Base-by-base conservation (phyloP, 2,329 filamentous ascomycete species). In the Davidsoniella neocaledoniae region DNA sequence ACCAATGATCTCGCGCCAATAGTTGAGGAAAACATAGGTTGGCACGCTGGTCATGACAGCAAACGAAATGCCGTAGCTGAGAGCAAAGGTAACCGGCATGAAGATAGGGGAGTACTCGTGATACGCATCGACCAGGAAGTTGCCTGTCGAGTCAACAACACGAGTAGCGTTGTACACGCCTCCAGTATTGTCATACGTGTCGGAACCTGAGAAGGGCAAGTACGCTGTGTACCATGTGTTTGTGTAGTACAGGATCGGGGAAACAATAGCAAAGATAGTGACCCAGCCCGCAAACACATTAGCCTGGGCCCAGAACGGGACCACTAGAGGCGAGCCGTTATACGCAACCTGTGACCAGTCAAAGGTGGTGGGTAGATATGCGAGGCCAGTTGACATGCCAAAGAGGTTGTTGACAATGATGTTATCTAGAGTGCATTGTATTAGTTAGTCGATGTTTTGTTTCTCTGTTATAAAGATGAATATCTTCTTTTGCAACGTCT, bases 161-260 rank as follows among this genome's bases (percentile, higher is more conserved):
- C 67, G 68, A 3, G 67, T 67, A 3, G 79, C 75, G 53, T 81
- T 71, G 63, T 83, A 83, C 10, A 64, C 55, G 1, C 63, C 58
- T 21, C 76, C 79, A 0, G 68, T 78, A 57, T 82, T 83, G 63
- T 82, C 79, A 67, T 73, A 77, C 54, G 68, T 74, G 43, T 58
- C 60, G 25, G 70, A 73, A 55, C 71, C 68, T 45, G 66, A 72
- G 19, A 83, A 70, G 1, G 78, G 77, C 49, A 83, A 64, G 58
- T 79, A 79, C 51, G 74, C 71, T 19, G 76, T 59, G 54, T 70
- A 74, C 72, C 72, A 76, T 25, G 62, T 65, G 49, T 72, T 72
- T 12, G 64, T 68, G 56, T 74, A 79, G 59, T 77, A 73, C 26
- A 79, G 63, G 39, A 79, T 81, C 23, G 77, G 59, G 53, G 70